A percentile compares a stretch with the other conserved stretches of the same genome.
Conservation (phyloP, 805 yeast species). For the Nematodospora valgi region DNA sequence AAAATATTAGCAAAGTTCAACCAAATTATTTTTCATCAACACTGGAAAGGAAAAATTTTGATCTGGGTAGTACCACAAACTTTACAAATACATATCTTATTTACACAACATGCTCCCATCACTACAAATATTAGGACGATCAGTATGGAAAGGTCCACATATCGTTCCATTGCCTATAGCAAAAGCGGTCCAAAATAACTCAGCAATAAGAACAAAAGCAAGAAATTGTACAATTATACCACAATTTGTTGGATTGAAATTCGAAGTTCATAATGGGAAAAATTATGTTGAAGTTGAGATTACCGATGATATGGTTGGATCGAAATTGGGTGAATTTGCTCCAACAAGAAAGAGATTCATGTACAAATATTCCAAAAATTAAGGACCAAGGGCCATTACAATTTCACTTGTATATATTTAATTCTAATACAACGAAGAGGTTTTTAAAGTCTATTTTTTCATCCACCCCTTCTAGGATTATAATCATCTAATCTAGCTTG, state of each 20-base stretch:
- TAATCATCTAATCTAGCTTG: constrained; percentile 62
- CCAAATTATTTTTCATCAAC: no score
- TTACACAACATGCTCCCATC: constrained; percentile 30
- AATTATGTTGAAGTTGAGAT: constrained; percentile 86
- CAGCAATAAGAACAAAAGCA: constrained; percentile 94
- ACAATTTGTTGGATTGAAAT: constrained; percentile 89
- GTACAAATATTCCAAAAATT: constrained; percentile 75
- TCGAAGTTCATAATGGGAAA: constrained; percentile 95
- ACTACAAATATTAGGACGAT: constrained; percentile 24
- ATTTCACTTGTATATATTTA: background rate
- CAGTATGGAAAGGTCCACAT: constrained; percentile 71
- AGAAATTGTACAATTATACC: constrained; percentile 93
- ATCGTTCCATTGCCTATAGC: constrained; percentile 93
- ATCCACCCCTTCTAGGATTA: constrained; percentile 24
- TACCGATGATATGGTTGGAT: constrained; percentile 95
- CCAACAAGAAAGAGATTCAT: constrained; percentile 87
- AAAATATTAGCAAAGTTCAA: no score
- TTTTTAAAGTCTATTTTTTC: background rate
- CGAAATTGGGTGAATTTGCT: constrained; percentile 92
- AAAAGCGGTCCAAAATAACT: constrained; percentile 72
- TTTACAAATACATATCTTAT: background rate
- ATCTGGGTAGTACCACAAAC: no score
- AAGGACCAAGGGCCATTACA: constrained; percentile 13
- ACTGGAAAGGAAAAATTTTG: no score
- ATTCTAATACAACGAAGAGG: background rate